phyloP scores from a whole-genome alignment of 192 early-diverging fungal genomes.

The Bifiguratus adelaidae region DNA sequence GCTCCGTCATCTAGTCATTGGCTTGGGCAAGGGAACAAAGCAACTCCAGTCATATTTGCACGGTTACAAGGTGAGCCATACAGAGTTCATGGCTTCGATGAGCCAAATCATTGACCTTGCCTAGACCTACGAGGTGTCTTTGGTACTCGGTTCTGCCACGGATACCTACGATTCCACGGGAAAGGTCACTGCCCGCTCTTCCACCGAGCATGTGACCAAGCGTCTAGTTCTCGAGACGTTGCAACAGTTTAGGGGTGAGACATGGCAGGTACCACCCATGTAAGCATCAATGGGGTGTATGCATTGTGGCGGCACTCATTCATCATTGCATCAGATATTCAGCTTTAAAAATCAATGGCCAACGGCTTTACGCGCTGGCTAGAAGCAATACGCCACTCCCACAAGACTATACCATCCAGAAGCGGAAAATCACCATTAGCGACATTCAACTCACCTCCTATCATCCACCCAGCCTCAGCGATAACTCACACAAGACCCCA shows the following conservation, averaged over 20 bases:
- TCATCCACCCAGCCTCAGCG: background rate
- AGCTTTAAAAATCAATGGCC: conserved; percentile 55
- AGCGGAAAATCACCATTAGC: conserved; percentile 24
- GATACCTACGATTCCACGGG: conserved; percentile 51
- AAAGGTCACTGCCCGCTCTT: conserved; percentile 14
- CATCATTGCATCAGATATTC: conserved; percentile 36
- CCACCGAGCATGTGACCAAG: conserved; percentile 27
- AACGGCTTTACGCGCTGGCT: conserved; percentile 62
- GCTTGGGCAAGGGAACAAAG: conserved; percentile 44
- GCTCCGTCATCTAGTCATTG: conserved; percentile 19
- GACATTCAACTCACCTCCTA: conserved; percentile 24
- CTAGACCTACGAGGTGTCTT: conserved; percentile 36
- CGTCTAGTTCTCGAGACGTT: conserved; percentile 22
- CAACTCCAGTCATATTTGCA: conserved; percentile 23
- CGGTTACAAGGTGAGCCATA: conserved; percentile 25
- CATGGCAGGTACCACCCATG: conserved; percentile 52
- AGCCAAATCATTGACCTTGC: background rate
- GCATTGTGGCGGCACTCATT: background rate
- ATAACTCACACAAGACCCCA: background rate
- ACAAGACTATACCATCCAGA: conserved; percentile 9
- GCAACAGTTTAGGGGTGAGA: conserved; percentile 42
- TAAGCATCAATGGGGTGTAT: conserved; percentile 19
- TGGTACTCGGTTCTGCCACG: conserved; percentile 38
- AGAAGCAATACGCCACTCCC: conserved; percentile 34
- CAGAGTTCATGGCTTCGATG: background rate